Evolutionary conservation across 2,329 filamentous ascomycete species (phyloP).

Genomic region (Orbilia ellipsospora): DNA sequence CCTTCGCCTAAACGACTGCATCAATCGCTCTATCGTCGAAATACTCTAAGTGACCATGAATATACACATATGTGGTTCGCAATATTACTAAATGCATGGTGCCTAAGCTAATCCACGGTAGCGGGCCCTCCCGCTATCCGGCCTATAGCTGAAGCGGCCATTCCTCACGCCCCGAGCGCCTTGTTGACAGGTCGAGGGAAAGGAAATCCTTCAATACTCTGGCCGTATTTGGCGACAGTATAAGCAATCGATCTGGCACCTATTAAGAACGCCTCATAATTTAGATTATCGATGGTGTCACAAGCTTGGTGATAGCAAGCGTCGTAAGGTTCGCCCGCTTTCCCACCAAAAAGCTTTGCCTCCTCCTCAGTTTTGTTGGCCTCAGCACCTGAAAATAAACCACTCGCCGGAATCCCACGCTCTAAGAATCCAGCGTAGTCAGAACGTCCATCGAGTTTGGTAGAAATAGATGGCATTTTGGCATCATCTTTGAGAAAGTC

Average conservation of each 20-base stretch:
- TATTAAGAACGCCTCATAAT: constrained; percentile 67
- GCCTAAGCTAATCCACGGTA: too few species aligned
- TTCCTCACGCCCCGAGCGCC: background rate
- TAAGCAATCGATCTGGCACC: constrained; percentile 73
- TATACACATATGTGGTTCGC: too few species aligned
- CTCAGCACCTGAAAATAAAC: constrained; percentile 71
- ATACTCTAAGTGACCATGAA: too few species aligned
- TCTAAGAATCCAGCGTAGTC: constrained; percentile 71
- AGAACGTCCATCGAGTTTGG: constrained; percentile 68
- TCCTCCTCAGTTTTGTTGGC: constrained; percentile 69
- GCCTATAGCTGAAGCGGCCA: background rate
- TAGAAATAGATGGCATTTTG: constrained; percentile 63
- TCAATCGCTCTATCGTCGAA: too few species aligned
- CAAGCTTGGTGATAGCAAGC: constrained; percentile 68
- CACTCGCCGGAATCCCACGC: constrained; percentile 68
- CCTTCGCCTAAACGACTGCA: too few species aligned
- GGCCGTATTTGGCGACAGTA: constrained; percentile 74
- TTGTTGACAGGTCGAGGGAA: constrained; percentile 11
- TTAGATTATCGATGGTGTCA: constrained; percentile 68
- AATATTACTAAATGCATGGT: too few species aligned
- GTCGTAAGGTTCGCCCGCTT: constrained; percentile 67
- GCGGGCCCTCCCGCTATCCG: too few species aligned
- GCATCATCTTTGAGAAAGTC: constrained; percentile 62
- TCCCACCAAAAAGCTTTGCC: constrained; percentile 67
- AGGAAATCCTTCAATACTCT: constrained; percentile 71